Conservation (phyloP, 176 grass and related monocot genomes). For the Oryza punctata region DNA sequence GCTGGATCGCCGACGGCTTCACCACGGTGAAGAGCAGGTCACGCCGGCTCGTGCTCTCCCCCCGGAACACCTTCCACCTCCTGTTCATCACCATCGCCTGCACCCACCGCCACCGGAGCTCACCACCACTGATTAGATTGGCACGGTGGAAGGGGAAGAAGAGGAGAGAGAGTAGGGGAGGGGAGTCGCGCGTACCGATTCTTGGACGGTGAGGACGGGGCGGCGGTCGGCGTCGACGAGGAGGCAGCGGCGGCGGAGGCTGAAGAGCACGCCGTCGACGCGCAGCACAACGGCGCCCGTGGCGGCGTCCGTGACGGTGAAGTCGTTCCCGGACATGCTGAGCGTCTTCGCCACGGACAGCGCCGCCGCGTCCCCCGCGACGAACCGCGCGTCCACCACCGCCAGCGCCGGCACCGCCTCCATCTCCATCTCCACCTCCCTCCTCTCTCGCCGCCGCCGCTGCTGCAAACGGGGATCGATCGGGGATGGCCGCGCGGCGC, state of each 20-base stretch:
- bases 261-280: slow-evolving; percentile 33
- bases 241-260: slow-evolving; percentile 36
- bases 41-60: slow-evolving; percentile 51
- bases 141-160: background rate
- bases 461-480: too few relatives aligned
- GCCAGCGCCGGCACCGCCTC: slow-evolving; percentile 34
- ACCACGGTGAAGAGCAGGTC: slow-evolving; percentile 58
- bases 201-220: slow-evolving; percentile 37
- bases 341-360: slow-evolving; percentile 35
- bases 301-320: slow-evolving; percentile 31
- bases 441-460: background rate
- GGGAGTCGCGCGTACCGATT: slow-evolving; percentile 21
- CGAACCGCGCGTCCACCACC: slow-evolving; percentile 48
- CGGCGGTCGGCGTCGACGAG: slow-evolving; percentile 44
- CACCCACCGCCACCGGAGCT: background rate
- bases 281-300: slow-evolving; percentile 41
- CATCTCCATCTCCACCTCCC: background rate
- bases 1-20: slow-evolving; percentile 60
- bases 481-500: background rate
- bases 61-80: slow-evolving; percentile 60
- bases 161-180: background rate
- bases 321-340: slow-evolving; percentile 34
- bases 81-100: slow-evolving; percentile 49
- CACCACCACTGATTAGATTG: too few relatives aligned
- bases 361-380: slow-evolving; percentile 29